Evolutionary conservation across 2,329 filamentous ascomycete species (phyloP).

Genomic region (Cordyceps pruinosa): DNA sequence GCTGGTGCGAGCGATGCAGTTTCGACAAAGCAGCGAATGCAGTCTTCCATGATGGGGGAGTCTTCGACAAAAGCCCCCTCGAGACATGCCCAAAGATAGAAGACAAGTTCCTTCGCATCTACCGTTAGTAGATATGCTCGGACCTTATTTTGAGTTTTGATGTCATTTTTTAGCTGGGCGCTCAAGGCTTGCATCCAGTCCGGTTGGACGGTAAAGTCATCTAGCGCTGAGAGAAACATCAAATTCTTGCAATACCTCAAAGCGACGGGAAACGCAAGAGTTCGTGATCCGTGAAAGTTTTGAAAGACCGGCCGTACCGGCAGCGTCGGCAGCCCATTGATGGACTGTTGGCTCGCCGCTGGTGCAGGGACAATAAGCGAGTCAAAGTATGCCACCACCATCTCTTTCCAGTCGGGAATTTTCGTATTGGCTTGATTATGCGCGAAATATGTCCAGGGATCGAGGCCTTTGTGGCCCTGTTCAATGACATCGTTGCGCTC

Average conservation of each 20-base stretch:
- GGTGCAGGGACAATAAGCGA: conserved; percentile 23
- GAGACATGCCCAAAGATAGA: conserved; percentile 48
- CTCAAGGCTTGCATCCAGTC: conserved; percentile 83
- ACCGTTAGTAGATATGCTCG: conserved; percentile 43
- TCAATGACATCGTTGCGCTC: conserved; percentile 80
- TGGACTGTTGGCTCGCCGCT: conserved; percentile 26
- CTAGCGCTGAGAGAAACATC: conserved; percentile 42
- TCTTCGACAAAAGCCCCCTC: conserved; percentile 46
- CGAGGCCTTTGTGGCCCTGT: conserved; percentile 81
- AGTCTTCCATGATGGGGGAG: conserved; percentile 37
- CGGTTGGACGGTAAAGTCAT: conserved; percentile 55
- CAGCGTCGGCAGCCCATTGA: conserved; percentile 20
- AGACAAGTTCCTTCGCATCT: conserved; percentile 32
- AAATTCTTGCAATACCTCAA: conserved; percentile 59
- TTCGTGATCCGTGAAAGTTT: conserved; percentile 40
- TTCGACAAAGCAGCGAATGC: conserved; percentile 46
- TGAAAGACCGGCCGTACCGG: conserved; percentile 26
- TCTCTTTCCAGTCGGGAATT: conserved; percentile 46
- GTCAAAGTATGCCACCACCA: conserved; percentile 44
- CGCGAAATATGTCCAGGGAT: conserved; percentile 51
- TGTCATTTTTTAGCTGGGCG: conserved; percentile 62
- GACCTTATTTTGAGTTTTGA: conserved; percentile 54
- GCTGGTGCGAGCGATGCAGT: conserved; percentile 46
- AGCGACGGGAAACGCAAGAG: conserved; percentile 59
- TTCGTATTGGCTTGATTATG: conserved; percentile 35